phyloP scores from a whole-genome alignment of 1,284 basidiomycete species.

The Rhodofomes roseus region DNA sequence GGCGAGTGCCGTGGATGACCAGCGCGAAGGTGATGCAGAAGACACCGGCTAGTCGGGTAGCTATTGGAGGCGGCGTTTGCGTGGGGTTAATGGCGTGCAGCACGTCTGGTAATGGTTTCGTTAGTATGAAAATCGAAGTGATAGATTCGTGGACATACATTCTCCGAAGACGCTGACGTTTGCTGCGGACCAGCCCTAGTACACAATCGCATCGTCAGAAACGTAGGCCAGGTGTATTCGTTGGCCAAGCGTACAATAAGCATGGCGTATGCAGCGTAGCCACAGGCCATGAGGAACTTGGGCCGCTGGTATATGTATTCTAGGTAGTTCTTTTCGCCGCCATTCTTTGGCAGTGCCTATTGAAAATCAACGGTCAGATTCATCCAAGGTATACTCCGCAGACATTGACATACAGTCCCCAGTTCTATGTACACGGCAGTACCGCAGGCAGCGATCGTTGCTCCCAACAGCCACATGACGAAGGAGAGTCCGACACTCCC shows the following conservation, averaged over 20 bases:
- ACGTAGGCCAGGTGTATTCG: not conserved
- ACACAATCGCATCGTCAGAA: constrained; percentile 15
- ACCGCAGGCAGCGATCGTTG: constrained; percentile 57
- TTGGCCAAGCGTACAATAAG: constrained; percentile 42
- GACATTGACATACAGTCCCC: constrained; percentile 46
- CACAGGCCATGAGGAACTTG: constrained; percentile 55
- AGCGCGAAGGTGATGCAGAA: constrained; percentile 54
- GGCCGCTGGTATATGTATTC: constrained; percentile 68
- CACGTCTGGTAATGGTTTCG: constrained; percentile 38
- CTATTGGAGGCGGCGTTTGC: constrained; percentile 13
- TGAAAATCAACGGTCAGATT: not conserved
- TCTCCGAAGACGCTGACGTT: constrained; percentile 64
- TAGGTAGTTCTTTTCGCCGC: constrained; percentile 76
- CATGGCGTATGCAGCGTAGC: constrained; percentile 57
- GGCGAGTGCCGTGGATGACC: constrained; percentile 52
- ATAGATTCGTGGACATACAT: constrained; percentile 48
- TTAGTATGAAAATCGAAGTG: not conserved
- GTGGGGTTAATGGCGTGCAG: constrained; percentile 43
- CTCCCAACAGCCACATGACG: constrained; percentile 69
- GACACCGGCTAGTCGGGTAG: constrained; percentile 33
- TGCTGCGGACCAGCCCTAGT: constrained; percentile 50
- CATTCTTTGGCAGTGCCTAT: constrained; percentile 66
- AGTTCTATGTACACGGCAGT: constrained; percentile 73
- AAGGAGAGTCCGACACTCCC: constrained; percentile 64
- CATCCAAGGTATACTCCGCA: not conserved